Evolutionary conservation across 192 early-diverging fungal species (phyloP).

Genomic region (Gamsiella multidivaricata): DNA sequence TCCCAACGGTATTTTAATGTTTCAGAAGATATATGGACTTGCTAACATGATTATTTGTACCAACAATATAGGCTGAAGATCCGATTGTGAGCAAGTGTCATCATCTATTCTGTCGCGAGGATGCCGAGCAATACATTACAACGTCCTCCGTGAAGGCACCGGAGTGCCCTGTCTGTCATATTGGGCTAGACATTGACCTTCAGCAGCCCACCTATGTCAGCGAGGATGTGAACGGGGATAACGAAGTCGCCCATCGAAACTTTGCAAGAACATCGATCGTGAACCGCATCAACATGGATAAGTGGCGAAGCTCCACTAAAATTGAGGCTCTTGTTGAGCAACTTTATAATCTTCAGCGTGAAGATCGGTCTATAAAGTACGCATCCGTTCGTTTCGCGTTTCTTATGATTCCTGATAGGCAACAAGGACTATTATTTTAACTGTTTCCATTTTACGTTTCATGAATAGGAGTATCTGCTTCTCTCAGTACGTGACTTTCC

Average conservation of each 20-base stretch:
- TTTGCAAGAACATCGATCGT: constrained; percentile 81
- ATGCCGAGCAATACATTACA: constrained; percentile 65
- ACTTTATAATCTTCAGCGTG: constrained; percentile 74
- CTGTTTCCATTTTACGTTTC: too few relatives aligned
- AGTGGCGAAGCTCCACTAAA: constrained; percentile 92
- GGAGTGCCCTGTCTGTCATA: constrained; percentile 87
- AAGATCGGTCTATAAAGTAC: constrained; percentile 81
- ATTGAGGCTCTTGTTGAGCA: constrained; percentile 96
- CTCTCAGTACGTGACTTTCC: constrained; percentile 86
- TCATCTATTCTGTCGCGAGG: constrained; percentile 92
- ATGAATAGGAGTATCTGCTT: constrained; percentile 46
- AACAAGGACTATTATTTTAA: background rate
- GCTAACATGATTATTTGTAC: background rate
- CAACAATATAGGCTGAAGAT: constrained; percentile 70
- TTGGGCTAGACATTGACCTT: constrained; percentile 79
- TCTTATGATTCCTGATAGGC: background rate
- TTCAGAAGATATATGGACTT: too few relatives aligned
- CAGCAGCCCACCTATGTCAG: constrained; percentile 61
- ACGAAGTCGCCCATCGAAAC: constrained; percentile 41
- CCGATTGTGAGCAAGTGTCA: constrained; percentile 85
- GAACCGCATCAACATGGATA: constrained; percentile 89
- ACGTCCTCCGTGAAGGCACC: constrained; percentile 50
- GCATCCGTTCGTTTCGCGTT: background rate
- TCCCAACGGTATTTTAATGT: too few relatives aligned
- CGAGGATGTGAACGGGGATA: constrained; percentile 54